Conservation (phyloP, 1,139 yeast species). For the Kazachstania sp. region DNA sequence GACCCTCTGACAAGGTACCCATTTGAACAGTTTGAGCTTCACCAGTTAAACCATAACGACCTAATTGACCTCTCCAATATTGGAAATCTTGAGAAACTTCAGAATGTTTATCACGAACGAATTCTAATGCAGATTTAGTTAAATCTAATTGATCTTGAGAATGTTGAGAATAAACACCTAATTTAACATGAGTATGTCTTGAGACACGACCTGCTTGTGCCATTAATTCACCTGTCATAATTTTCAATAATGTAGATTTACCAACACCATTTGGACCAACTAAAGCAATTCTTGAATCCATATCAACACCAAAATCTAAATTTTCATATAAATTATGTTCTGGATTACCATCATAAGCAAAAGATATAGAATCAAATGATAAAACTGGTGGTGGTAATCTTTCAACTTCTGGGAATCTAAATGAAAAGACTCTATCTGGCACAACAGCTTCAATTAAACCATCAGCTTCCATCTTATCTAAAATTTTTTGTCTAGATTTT, state of each 20-base stretch:
- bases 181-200: conserved; percentile 92
- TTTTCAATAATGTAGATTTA: conserved; percentile 88
- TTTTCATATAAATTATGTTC: conserved; percentile 86
- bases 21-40: conserved; percentile 97
- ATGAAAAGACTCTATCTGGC: conserved; percentile 85
- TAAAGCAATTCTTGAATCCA: conserved; percentile 97
- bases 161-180: conserved; percentile 98
- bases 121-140: conserved; percentile 90
- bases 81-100: conserved; percentile 92
- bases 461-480: conserved; percentile 99
- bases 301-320: conserved; percentile 95
- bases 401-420: conserved; percentile 92
- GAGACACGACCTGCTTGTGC: conserved; percentile 94
- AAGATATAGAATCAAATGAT: conserved; percentile 91
- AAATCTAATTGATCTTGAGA: conserved; percentile 96
- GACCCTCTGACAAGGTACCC: conserved; percentile 99
- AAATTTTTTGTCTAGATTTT: conserved; percentile 96
- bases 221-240: conserved; percentile 89
- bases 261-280: conserved; percentile 99
- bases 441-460: conserved; percentile 92
- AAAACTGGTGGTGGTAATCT: conserved; percentile 98
- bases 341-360: conserved; percentile 78
- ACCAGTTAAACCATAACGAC: conserved; percentile 97
- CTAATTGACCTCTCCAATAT: conserved; percentile 98
- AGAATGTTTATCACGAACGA: conserved; percentile 90